These are phyloP conservation scores for Populus simonii DNA, from an alignment of 345 rosid genomes.

Conservation along the genomic window DNA sequence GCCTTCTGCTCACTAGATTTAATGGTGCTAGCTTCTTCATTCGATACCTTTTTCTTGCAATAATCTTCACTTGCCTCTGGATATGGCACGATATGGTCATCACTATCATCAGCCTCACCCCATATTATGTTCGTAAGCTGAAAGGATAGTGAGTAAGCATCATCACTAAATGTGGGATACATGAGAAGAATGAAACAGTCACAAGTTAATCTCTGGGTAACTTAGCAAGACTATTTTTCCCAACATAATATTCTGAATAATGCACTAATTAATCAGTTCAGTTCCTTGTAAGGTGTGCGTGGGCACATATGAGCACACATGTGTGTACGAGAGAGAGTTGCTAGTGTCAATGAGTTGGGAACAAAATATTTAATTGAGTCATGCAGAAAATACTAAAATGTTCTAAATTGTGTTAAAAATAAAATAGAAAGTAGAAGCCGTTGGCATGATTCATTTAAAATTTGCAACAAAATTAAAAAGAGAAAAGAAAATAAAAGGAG, in stretches of 20 bases:
- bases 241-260: not conserved
- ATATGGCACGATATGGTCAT: constrained; percentile 78
- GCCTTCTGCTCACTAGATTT: constrained; percentile 45
- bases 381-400: too few species aligned
- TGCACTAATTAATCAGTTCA: not conserved
- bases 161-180: constrained; percentile 4
- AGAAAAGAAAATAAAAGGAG: too few species aligned
- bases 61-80: constrained; percentile 46
- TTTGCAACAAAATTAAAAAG: too few species aligned
- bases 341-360: too few species aligned
- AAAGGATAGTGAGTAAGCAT: constrained; percentile 23
- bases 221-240: not conserved
- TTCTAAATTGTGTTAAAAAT: too few species aligned
- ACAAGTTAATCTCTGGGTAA: not conserved
- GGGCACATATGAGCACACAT: too few species aligned
- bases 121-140: constrained; percentile 88
- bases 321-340: too few species aligned
- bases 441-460: too few species aligned
- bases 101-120: constrained; percentile 66
- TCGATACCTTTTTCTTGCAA: constrained; percentile 45
- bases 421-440: too few species aligned
- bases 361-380: too few species aligned
- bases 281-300: too few species aligned
- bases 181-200: constrained; percentile 7
- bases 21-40: constrained; percentile 37